A percentile compares a stretch with the other conserved stretches of the same genome.
Evolutionary conservation across 352 stramenopile species (phyloP).

Genomic region (Pythium myriotylum): DNA sequence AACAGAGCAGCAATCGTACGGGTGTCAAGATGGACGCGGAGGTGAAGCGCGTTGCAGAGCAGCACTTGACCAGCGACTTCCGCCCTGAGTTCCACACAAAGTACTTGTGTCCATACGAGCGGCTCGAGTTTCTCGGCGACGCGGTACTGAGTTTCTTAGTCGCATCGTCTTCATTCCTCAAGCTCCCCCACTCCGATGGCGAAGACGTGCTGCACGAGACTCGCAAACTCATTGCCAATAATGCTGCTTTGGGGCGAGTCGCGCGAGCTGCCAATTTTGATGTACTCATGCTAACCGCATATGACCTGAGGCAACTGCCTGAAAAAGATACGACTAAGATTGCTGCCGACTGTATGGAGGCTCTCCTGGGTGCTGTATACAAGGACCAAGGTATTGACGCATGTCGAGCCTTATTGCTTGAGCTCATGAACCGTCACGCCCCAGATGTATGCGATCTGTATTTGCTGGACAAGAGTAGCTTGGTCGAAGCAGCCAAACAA

Average conservation of each 20-base stretch:
- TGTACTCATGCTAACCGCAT: conserved; percentile 69
- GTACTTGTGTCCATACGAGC: conserved; percentile 81
- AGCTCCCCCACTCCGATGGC: conserved; percentile 54
- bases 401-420: conserved; percentile 60
- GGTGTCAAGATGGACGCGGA: conserved; percentile 37
- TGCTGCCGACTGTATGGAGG: conserved; percentile 81
- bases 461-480: conserved; percentile 65
- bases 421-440: conserved; percentile 62
- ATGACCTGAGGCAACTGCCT: conserved; percentile 57
- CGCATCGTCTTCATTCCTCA: conserved; percentile 79
- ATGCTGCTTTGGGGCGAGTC: conserved; percentile 76
- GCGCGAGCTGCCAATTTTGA: conserved; percentile 77
- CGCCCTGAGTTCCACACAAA: conserved; percentile 78
- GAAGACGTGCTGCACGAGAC: conserved; percentile 76
- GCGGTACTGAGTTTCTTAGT: conserved; percentile 84
- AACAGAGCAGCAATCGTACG: conserved; percentile 24
- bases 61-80: conserved; percentile 69
- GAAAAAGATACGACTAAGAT: conserved; percentile 72
- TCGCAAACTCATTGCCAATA: conserved; percentile 77
- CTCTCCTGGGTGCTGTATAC: conserved; percentile 77
- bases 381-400: conserved; percentile 79
- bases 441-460: conserved; percentile 58
- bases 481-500: conserved; percentile 30
- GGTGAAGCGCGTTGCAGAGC: conserved; percentile 55
- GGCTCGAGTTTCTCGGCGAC: conserved; percentile 85